These are phyloP conservation scores for Fonsecaea pedrosoi DNA, from an alignment of 2,329 filamentous ascomycete genomes.

Conservation along the genomic window DNA sequence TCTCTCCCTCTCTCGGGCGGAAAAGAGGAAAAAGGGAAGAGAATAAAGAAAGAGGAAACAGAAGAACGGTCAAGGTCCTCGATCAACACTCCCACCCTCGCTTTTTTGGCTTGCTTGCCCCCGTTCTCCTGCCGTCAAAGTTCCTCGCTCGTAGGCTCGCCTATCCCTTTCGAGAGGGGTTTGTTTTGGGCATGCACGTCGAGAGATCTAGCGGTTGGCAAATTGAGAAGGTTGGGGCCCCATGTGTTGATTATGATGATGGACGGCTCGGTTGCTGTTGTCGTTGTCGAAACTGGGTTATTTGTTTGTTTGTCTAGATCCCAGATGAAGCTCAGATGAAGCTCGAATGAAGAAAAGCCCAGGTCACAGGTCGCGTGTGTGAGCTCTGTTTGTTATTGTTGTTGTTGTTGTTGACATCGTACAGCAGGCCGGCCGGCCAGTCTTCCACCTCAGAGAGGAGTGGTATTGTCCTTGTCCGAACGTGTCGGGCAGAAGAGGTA, in stretches of 20 bases:
- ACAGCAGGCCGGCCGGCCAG: too few relatives aligned
- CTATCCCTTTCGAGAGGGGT: background rate
- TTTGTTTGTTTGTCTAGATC: too few relatives aligned
- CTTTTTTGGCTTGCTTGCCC: slow-evolving; percentile 3
- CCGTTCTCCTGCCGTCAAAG: background rate
- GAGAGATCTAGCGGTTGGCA: background rate
- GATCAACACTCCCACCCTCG: slow-evolving; percentile 14
- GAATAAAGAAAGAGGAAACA: background rate
- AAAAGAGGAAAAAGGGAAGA: background rate
- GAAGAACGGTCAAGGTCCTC: slow-evolving; percentile 1
- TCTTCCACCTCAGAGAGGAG: too few relatives aligned
- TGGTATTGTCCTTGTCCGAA: too few relatives aligned
- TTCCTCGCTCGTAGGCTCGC: background rate
- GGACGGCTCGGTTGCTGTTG: background rate
- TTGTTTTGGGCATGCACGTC: background rate
- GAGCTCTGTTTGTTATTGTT: too few relatives aligned
- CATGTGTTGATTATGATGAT: background rate
- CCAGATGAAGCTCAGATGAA: background rate
- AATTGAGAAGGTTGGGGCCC: background rate
- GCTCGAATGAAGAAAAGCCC: too few relatives aligned
- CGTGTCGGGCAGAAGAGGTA: too few relatives aligned
- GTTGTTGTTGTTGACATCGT: too few relatives aligned
- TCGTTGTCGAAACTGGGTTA: background rate
- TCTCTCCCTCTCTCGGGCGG: too few relatives aligned
- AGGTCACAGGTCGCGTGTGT: too few relatives aligned